Conservation (phyloP, 106 monocot genomes). For the Apostasia shenzhenica region DNA sequence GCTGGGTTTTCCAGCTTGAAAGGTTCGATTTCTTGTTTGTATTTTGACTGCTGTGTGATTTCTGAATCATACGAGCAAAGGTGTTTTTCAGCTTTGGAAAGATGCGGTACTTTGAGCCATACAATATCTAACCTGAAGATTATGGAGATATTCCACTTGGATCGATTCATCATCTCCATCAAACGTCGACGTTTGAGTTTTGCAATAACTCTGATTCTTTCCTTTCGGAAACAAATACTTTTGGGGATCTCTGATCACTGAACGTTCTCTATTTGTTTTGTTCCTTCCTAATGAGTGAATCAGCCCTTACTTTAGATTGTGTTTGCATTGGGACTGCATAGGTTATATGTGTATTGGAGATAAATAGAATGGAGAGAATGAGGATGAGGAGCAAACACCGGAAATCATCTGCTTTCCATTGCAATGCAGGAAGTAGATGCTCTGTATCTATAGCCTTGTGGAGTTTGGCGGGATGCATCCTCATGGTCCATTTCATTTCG, state of each 20-base stretch:
- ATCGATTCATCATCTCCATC: background rate
- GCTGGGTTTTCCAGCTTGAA: background rate
- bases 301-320: constrained; percentile 4
- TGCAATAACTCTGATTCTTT: background rate
- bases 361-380: constrained; percentile 38
- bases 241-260: background rate
- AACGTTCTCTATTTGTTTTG: background rate
- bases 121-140: background rate
- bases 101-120: background rate
- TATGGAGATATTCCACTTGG: background rate
- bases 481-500: constrained; percentile 51
- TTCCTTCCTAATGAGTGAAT: background rate
- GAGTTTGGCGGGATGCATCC: constrained; percentile 43
- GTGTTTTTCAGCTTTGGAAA: background rate
- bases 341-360: constrained; percentile 33
- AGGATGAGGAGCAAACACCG: constrained; percentile 73
- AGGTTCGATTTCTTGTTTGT: background rate
- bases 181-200: background rate
- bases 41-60: too few relatives aligned
- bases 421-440: constrained; percentile 64
- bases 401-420: constrained; percentile 72
- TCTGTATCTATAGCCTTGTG: constrained; percentile 38
- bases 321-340: constrained; percentile 17
- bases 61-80: background rate
- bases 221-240: background rate